Evolutionary conservation across 23 red algal species (phyloP).

Genomic region (Agarophyton chilense): DNA sequence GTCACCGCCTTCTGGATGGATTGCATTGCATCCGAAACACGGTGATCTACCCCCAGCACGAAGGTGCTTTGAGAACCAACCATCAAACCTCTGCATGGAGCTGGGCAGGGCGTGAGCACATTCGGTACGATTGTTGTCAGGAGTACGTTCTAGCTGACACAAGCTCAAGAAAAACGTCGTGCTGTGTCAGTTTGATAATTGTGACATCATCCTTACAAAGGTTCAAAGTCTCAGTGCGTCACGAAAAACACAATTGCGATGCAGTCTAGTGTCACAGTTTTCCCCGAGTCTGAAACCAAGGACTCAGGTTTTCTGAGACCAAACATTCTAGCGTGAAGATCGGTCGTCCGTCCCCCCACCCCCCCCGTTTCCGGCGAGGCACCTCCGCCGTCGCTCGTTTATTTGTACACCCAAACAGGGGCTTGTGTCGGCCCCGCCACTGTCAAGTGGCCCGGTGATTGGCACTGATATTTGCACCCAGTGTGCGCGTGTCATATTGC

Average conservation of each 20-base stretch:
- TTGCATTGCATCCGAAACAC: background rate
- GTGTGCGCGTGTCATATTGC: too few species aligned
- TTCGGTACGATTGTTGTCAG: background rate
- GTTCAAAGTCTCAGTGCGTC: background rate
- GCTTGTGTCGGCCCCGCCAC: too few species aligned
- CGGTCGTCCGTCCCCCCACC: too few species aligned
- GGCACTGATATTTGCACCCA: too few species aligned
- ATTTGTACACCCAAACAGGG: too few species aligned
- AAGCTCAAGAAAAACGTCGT: background rate
- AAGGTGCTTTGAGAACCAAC: background rate
- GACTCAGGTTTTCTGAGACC: too few species aligned
- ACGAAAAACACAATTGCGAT: background rate
- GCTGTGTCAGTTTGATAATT: background rate
- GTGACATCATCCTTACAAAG: background rate
- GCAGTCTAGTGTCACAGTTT: background rate
- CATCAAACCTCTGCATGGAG: background rate
- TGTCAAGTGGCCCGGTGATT: too few species aligned
- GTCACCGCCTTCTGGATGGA: background rate
- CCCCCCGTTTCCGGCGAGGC: too few species aligned
- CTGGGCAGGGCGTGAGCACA: background rate
- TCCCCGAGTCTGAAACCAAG: too few species aligned
- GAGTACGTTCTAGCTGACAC: background rate
- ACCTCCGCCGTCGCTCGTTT: too few species aligned
- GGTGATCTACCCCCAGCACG: background rate
- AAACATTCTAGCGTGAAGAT: too few species aligned